Base-by-base conservation (phyloP, 1,284 basidiomycete genomes). In the Peniophora sp. region DNA sequence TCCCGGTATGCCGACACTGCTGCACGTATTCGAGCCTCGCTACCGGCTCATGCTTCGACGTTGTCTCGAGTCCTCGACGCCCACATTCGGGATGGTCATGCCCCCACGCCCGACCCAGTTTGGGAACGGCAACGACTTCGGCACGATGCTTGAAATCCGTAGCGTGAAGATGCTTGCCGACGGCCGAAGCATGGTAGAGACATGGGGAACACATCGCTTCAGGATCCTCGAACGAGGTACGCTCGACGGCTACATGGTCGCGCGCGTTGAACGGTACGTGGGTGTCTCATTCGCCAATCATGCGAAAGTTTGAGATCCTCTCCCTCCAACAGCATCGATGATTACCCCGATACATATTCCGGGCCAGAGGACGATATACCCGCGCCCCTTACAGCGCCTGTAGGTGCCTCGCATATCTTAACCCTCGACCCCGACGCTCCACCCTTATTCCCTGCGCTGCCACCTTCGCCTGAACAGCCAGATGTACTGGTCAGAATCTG, bases 11-110 rank as follows among this genome's bases (percentile, higher is more conserved):
- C 92, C 92, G 17, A 94, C 88, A 44, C 76, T 89, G 51, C 70
- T 98, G 34, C 93, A 97, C 67, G 85, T 97, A 60, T 97, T 92
- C 62, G 95, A 98, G 65, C 94, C 95, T 0, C 76, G 88, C 51
- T 84, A 97, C 65, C 84, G 93, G 11, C 77, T 97, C 36, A 96
- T 97, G 94, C 84, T 97, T 50, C 84, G 94, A 20, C 83, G 94
- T 3, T 93, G 89, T 63, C 82, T 97, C 49, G 85, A 91, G 58
- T 81, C 78, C 12, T 73, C 81, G 3, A 73, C 71, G 23, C 90
- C 88, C 12, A 72, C 75, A 20, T 97, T 98, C 64, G 95, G 95
- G 18, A 97, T 97, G 90, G 81, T 97, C 59, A 81, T 96, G 70
- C 82, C 83, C 1, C 70, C 73, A 2, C 69, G 76, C 39, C 52